Evolutionary conservation across 257 asterid species (phyloP).

Genomic region (Echites panduratus): DNA sequence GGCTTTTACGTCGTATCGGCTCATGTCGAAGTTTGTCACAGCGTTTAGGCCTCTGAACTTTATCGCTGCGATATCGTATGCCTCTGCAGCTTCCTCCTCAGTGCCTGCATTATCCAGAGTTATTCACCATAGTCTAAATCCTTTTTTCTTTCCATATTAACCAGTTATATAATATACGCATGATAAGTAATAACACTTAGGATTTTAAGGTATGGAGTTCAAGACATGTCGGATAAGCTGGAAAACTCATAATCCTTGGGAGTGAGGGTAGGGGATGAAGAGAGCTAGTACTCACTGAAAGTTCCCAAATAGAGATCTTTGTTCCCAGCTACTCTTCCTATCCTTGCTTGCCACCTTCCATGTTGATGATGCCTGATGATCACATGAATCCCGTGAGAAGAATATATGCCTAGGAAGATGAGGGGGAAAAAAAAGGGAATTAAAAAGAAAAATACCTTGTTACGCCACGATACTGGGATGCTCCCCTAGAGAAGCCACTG

Average conservation of each 20-base stretch:
- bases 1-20: conserved; percentile 81
- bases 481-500: conserved; percentile 91
- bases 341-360: conserved; percentile 95
- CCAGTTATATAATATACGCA: too few species aligned
- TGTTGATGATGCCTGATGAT: conserved; percentile 84
- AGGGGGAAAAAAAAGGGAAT: background rate
- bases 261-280: too few species aligned
- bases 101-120: conserved; percentile 74
- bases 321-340: conserved; percentile 94
- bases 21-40: conserved; percentile 85
- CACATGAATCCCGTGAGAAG: conserved; percentile 17
- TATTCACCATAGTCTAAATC: too few species aligned
- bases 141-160: too few species aligned
- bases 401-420: background rate
- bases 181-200: too few species aligned
- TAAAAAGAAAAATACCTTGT: conserved; percentile 43
- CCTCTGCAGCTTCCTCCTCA: conserved; percentile 96
- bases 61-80: conserved; percentile 86
- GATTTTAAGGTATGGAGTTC: too few species aligned
- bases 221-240: too few species aligned
- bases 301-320: conserved; percentile 92
- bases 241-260: too few species aligned
- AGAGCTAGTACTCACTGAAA: conserved; percentile 64
- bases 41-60: conserved; percentile 84
- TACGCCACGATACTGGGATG: conserved; percentile 89